Conservation (phyloP, 108 stramenopile genomes). For the Fragilaria crotonensis region DNA sequence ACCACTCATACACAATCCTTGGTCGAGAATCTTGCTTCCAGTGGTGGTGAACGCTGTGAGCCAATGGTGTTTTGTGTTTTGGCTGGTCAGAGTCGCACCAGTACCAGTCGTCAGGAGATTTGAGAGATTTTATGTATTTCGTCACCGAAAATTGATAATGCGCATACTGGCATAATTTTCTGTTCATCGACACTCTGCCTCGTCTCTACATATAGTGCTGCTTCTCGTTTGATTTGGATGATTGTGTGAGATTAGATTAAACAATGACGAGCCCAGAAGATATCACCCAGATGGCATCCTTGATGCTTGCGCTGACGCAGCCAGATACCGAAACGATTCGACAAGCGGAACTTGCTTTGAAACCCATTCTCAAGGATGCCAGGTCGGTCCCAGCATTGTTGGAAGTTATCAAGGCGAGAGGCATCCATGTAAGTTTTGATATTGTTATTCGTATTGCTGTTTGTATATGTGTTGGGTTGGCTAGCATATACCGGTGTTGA, state of each 20-base stretch:
- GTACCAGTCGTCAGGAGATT: too few relatives aligned
- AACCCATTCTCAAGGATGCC: slow-evolving; percentile 76
- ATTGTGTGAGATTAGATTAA: neutral
- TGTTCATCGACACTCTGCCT: too few relatives aligned
- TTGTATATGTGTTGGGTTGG: neutral
- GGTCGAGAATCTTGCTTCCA: too few relatives aligned
- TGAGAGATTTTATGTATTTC: too few relatives aligned
- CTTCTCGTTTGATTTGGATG: neutral
- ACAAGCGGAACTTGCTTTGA: slow-evolving; percentile 78
- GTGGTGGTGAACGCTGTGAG: too few relatives aligned
- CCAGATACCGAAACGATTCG: slow-evolving; percentile 88
- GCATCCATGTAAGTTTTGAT: slow-evolving; percentile 37
- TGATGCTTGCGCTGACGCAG: slow-evolving; percentile 71
- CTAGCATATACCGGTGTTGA: neutral
- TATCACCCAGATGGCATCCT: slow-evolving; percentile 34
- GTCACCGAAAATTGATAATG: too few relatives aligned
- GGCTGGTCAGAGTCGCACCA: too few relatives aligned
- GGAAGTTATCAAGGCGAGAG: slow-evolving; percentile 45
- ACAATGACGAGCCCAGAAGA: slow-evolving; percentile 21
- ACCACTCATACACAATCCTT: too few relatives aligned
- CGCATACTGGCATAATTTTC: too few relatives aligned
- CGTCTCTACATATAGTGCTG: neutral
- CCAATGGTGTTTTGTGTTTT: too few relatives aligned
- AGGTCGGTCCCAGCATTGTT: slow-evolving; percentile 74
- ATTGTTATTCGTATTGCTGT: neutral